Conservation (phyloP, 257 asterid genomes). For the Gentiana dahurica region DNA sequence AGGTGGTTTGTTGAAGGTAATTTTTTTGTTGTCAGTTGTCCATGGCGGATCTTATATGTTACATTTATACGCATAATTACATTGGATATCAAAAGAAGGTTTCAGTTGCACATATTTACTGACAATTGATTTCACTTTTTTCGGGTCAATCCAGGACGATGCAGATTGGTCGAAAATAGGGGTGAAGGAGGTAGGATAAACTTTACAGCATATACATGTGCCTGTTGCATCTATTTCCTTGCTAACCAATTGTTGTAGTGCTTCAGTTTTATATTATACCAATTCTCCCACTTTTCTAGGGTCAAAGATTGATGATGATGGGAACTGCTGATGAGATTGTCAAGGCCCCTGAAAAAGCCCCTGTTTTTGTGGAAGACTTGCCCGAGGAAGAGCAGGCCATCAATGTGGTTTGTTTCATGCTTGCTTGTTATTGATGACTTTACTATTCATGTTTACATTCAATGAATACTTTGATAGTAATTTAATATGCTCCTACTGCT, state of each 20-base stretch:
- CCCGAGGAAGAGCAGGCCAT: slow-evolving; percentile 87
- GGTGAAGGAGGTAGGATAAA: slow-evolving; percentile 65
- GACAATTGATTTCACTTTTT: slow-evolving; percentile 5
- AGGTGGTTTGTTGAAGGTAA: slow-evolving; percentile 97
- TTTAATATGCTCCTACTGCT: too few species aligned
- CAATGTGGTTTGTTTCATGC: slow-evolving; percentile 44
- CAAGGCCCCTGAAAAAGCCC: slow-evolving; percentile 97
- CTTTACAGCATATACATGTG: too few species aligned
- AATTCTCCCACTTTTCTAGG: slow-evolving; percentile 41
- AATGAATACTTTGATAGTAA: too few species aligned
- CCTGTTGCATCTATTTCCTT: too few species aligned
- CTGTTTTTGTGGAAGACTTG: slow-evolving; percentile 88
- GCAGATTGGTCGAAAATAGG: slow-evolving; percentile 92
- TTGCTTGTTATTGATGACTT: slow-evolving; percentile 2
- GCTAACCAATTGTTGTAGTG: not conserved
- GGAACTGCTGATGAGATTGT: slow-evolving; percentile 98
- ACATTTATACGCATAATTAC: not conserved
- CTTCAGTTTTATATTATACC: too few species aligned
- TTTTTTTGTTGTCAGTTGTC: too few species aligned
- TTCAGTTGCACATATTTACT: slow-evolving; percentile 5
- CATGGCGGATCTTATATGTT: not conserved
- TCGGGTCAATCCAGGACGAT: slow-evolving; percentile 51
- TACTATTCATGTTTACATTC: not conserved
- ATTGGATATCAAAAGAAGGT: slow-evolving; percentile 6
- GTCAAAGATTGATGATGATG: slow-evolving; percentile 99